These are phyloP conservation scores for Fusarium sterilihyphosum DNA, from an alignment of 2,329 filamentous ascomycete genomes.

Conservation along the genomic window DNA sequence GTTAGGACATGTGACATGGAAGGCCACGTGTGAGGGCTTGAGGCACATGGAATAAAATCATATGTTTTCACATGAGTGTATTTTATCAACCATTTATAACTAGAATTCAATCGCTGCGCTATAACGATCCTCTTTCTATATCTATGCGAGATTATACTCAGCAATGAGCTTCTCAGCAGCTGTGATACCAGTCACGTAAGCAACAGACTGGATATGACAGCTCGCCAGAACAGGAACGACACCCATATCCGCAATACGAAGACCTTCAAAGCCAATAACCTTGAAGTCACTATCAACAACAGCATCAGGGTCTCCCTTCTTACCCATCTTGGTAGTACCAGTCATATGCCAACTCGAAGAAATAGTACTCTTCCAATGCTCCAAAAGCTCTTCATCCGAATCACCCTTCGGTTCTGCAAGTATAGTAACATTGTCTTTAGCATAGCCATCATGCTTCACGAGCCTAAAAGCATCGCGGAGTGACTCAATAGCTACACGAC, in stretches of 20 bases:
- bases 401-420: slow-evolving; percentile 57
- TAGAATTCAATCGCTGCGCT: neutral
- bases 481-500: slow-evolving; percentile 58
- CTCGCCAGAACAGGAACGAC: slow-evolving; percentile 52
- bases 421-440: slow-evolving; percentile 54
- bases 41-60: too few relatives aligned
- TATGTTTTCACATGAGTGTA: too few relatives aligned
- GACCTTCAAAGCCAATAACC: slow-evolving; percentile 30
- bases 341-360: slow-evolving; percentile 65
- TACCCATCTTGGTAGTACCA: slow-evolving; percentile 68
- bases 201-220: slow-evolving; percentile 62
- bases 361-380: slow-evolving; percentile 55
- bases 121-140: too few relatives aligned
- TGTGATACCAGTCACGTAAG: slow-evolving; percentile 63
- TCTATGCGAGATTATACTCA: slow-evolving; percentile 19
- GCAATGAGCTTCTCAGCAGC: slow-evolving; percentile 56
- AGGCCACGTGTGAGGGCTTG: rapidly evolving
- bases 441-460: slow-evolving; percentile 53
- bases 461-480: slow-evolving; percentile 56
- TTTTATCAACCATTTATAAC: neutral
- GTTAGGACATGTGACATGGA: neutral
- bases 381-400: slow-evolving; percentile 63
- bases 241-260: slow-evolving; percentile 38
- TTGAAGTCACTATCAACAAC: slow-evolving; percentile 55
- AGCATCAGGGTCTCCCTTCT: slow-evolving; percentile 50